These are phyloP conservation scores for Venustampulla echinocandica DNA, from an alignment of 495 filamentous ascomycete species.

Conservation along the genomic window DNA sequence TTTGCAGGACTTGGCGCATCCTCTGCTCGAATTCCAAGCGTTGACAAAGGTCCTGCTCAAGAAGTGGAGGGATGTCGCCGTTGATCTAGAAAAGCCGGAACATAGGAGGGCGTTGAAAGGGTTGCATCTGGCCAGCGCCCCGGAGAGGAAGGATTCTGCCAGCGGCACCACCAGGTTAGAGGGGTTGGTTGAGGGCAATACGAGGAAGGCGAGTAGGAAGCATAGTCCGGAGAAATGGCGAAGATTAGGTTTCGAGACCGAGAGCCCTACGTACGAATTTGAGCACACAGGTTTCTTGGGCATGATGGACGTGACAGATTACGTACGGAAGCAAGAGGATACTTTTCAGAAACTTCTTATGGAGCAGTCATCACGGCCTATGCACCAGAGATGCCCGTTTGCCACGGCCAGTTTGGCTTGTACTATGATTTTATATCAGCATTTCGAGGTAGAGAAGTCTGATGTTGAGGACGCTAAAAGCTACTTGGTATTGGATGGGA, in stretches of 20 bases:
- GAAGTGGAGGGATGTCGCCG: constrained; percentile 80
- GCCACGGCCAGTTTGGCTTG: constrained; percentile 81
- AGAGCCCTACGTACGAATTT: constrained; percentile 79
- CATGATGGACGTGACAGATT: constrained; percentile 96
- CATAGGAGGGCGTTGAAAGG: constrained; percentile 52
- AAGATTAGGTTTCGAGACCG: constrained; percentile 83
- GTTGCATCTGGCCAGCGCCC: constrained; percentile 59
- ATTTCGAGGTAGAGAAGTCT: constrained; percentile 88
- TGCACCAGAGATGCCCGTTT: constrained; percentile 74
- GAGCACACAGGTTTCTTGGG: constrained; percentile 80
- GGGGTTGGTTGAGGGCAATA: constrained; percentile 24
- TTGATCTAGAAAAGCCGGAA: constrained; percentile 80
- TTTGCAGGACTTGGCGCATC: constrained; percentile 87
- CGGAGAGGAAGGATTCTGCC: constrained; percentile 39
- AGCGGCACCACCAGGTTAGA: constrained; percentile 27
- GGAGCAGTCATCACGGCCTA: constrained; percentile 72
- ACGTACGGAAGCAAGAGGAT: constrained; percentile 81
- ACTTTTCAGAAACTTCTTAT: constrained; percentile 83
- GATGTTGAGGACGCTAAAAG: constrained; percentile 73
- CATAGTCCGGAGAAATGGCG: constrained; percentile 93
- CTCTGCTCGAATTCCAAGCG: constrained; percentile 88
- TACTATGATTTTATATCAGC: constrained; percentile 82
- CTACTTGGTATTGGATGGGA: constrained; percentile 64
- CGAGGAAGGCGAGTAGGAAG: constrained; percentile 48
- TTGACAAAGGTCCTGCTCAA: constrained; percentile 82